phyloP scores from a whole-genome alignment of 2,329 filamentous ascomycete genomes.

The Westerdykella sp. region DNA sequence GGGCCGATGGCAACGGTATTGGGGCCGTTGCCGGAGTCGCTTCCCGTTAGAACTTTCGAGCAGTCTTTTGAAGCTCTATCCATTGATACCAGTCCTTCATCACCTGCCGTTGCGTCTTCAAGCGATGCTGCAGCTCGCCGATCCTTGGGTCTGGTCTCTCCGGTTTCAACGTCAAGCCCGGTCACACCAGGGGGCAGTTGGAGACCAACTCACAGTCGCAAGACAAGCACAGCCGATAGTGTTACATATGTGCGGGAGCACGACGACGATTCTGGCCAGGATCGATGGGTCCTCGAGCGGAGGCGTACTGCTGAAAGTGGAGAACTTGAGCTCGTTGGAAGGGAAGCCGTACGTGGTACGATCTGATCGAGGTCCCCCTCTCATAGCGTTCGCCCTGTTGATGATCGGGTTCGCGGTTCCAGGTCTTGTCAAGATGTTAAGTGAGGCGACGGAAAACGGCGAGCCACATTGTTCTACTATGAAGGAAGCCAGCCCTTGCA shows the following conservation, averaged over 20 bases:
- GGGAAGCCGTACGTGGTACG: slow-evolving; percentile 57
- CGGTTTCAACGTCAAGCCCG: slow-evolving; percentile 28
- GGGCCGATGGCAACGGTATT: slow-evolving; percentile 13
- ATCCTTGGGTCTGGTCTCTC: slow-evolving; percentile 28
- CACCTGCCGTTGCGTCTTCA: slow-evolving; percentile 13
- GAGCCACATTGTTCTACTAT: too few relatives aligned
- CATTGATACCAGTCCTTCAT: slow-evolving; percentile 22
- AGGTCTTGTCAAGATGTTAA: too few relatives aligned
- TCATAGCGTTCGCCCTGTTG: neutral
- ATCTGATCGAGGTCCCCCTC: slow-evolving; percentile 17
- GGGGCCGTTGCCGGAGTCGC: slow-evolving; percentile 11
- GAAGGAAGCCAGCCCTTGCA: too few relatives aligned
- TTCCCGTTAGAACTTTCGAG: slow-evolving; percentile 15
- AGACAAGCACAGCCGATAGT: slow-evolving; percentile 54
- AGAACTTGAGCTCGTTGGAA: slow-evolving; percentile 58
- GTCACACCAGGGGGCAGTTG: slow-evolving; percentile 28
- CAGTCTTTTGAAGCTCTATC: slow-evolving; percentile 16
- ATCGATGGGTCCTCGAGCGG: slow-evolving; percentile 63
- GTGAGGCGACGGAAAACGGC: too few relatives aligned
- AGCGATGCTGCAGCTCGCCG: slow-evolving; percentile 17
- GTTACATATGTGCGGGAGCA: slow-evolving; percentile 61
- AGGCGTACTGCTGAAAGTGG: slow-evolving; percentile 60
- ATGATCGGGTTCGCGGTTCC: too few relatives aligned
- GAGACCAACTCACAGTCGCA: slow-evolving; percentile 32
- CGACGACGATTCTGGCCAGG: slow-evolving; percentile 50